Percentiles rank a stretch among this genome's conserved stretches.
Conservation (phyloP, 306 rosid species). For the Senna tora region DNA sequence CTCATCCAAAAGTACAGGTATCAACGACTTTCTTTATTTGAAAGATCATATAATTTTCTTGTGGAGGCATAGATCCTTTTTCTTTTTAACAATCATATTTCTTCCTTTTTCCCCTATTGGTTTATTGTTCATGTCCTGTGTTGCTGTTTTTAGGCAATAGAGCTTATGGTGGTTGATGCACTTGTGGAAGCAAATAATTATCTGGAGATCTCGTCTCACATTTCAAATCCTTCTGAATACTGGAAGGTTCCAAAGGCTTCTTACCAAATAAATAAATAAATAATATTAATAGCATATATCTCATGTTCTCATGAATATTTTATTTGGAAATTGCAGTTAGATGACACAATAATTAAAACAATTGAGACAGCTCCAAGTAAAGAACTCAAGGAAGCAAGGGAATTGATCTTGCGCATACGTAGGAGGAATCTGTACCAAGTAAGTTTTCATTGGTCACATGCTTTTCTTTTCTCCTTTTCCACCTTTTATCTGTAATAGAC, state of each 20-base stretch:
- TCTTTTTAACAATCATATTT: constrained; percentile 2
- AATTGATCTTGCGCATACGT: constrained; percentile 78
- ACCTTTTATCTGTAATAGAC: constrained; percentile 1
- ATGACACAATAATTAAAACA: constrained; percentile 79
- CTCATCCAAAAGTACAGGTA: constrained; percentile 95
- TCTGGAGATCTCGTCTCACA: constrained; percentile 67
- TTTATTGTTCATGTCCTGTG: constrained; percentile 33
- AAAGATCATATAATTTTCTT: constrained; percentile 24
- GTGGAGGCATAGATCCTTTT: constrained; percentile 22
- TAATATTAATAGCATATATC: constrained; percentile 17
- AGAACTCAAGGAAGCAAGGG: constrained; percentile 85
- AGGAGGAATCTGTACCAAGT: constrained; percentile 92
- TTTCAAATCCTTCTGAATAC: constrained; percentile 72
- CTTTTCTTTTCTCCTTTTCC: too few relatives aligned
- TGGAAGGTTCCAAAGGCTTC: constrained; percentile 76
- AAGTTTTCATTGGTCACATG: constrained; percentile 25
- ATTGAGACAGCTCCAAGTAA: constrained; percentile 72
- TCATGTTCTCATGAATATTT: constrained; percentile 3
- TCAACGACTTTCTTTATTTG: constrained; percentile 7
- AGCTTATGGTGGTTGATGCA: constrained; percentile 93
- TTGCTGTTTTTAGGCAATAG: constrained; percentile 70
- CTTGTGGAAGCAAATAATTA: constrained; percentile 70
- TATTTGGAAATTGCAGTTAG: constrained; percentile 69
- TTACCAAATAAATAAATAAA: constrained; percentile 19
- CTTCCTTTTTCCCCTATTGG: not conserved